Percentiles rank a stretch among this genome's conserved stretches.
phyloP scores from a whole-genome alignment of 1,284 basidiomycete species.

The Mycosarcoma maydis region DNA sequence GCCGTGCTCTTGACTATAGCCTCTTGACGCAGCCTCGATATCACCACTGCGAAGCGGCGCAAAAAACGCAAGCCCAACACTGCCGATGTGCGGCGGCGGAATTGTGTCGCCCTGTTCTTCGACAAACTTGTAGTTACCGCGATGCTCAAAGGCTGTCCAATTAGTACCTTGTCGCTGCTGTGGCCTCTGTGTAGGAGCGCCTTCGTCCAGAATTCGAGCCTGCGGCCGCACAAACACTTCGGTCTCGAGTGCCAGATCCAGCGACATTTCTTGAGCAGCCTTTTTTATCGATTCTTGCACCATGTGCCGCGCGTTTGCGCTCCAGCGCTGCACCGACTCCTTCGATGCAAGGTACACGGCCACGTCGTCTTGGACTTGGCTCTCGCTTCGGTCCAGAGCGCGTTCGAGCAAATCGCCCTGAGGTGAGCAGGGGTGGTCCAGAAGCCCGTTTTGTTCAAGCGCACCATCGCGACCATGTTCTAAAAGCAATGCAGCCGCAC shows the following conservation, averaged over 20 bases:
- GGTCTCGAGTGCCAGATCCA: conserved; percentile 25
- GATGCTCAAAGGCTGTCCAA: conserved; percentile 37
- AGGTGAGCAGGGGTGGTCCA: background rate
- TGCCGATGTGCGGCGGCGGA: conserved; percentile 35
- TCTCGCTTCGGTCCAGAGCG: background rate
- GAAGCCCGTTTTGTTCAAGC: background rate
- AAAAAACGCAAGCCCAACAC: conserved; percentile 33
- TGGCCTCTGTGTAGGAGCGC: conserved; percentile 20
- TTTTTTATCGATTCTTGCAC: conserved; percentile 10
- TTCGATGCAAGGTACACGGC: conserved; percentile 14
- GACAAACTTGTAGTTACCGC: conserved; percentile 27
- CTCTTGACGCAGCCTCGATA: conserved; percentile 7
- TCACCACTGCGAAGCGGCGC: conserved; percentile 28
- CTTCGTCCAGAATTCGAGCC: conserved; percentile 28
- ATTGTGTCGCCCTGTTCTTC: conserved; percentile 35
- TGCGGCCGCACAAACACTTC: conserved; percentile 30
- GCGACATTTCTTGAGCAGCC: conserved; percentile 13
- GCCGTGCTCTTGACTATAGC: background rate
- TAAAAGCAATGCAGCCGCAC: background rate
- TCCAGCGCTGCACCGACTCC: conserved; percentile 10
- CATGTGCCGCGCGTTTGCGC: background rate
- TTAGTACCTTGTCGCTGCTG: conserved; percentile 31
- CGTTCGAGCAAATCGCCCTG: conserved; percentile 8
- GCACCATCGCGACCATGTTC: background rate
- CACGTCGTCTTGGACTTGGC: background rate